Evolutionary conservation across 2,329 filamentous ascomycete genomes (phyloP).

Genomic region (Xylaria sp.): DNA sequence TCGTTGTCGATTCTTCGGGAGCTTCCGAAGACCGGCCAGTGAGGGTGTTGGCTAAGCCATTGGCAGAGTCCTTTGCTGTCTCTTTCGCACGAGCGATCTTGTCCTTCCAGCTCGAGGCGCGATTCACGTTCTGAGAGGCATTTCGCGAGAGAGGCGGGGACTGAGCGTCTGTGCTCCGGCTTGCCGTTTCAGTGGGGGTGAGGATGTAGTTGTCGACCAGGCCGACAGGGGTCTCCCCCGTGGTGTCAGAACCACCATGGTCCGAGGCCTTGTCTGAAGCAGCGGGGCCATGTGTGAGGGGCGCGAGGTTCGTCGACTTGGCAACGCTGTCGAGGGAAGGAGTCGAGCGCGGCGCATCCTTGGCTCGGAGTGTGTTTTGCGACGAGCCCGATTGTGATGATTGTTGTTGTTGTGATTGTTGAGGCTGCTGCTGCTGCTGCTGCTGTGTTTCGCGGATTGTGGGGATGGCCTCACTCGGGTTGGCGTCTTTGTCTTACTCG

Average conservation of each 20-base stretch:
- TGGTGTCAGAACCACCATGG: constrained; percentile 29
- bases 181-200: constrained; percentile 36
- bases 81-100: constrained; percentile 8
- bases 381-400: neutral
- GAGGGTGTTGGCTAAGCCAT: constrained; percentile 10
- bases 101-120: constrained; percentile 18
- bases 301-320: constrained; percentile 30
- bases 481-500: constrained; percentile 41
- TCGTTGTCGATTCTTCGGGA: constrained; percentile 1
- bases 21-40: constrained; percentile 21
- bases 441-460: constrained; percentile 9
- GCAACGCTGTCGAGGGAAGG: constrained; percentile 19
- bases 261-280: constrained; percentile 22
- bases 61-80: neutral
- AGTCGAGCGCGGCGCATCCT: constrained; percentile 3
- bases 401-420: no score
- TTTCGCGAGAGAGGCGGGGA: constrained; percentile 24
- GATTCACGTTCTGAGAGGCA: constrained; percentile 21
- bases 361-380: neutral
- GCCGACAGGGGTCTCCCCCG: constrained; percentile 29
- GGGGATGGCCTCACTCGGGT: constrained; percentile 33
- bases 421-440: no score
- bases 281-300: constrained; percentile 27
- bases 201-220: constrained; percentile 32
- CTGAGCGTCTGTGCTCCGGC: constrained; percentile 31